These are phyloP conservation scores for Penicillium concentricum DNA, from an alignment of 2,329 filamentous ascomycete genomes.

Conservation along the genomic window DNA sequence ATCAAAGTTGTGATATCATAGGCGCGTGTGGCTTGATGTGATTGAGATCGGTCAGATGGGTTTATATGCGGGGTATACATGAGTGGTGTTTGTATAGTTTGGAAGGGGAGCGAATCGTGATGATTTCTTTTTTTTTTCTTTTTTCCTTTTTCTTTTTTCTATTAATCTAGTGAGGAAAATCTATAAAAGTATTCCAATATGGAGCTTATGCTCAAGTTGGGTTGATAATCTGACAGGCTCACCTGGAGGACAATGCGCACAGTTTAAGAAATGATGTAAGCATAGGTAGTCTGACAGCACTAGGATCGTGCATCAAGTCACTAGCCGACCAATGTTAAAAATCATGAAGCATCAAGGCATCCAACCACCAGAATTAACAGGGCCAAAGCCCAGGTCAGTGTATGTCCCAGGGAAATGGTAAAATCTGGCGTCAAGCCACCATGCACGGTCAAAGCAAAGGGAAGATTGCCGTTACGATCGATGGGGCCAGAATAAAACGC, in stretches of 20 bases:
- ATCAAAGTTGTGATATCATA: conserved; percentile 3
- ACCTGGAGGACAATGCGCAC: neutral
- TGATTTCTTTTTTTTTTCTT: neutral
- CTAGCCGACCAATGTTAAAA: conserved; percentile 10
- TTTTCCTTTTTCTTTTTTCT: neutral
- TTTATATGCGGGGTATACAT: conserved; percentile 6
- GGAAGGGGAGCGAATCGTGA: neutral
- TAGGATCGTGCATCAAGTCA: conserved; percentile 5
- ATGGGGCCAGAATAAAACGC: neutral
- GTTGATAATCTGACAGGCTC: conserved; percentile 10
- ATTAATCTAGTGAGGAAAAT: neutral
- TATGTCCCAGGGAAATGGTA: conserved; percentile 8
- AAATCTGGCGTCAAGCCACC: conserved; percentile 17
- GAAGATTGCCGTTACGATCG: conserved; percentile 4
- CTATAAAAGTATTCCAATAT: neutral
- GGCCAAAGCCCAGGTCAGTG: conserved; percentile 20
- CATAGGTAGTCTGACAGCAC: conserved; percentile 13
- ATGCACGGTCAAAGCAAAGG: conserved; percentile 11
- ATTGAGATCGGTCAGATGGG: conserved; percentile 4
- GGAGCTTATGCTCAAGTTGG: neutral
- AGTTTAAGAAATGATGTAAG: conserved; percentile 3
- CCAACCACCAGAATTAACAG: conserved; percentile 5
- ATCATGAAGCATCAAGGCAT: conserved; percentile 15
- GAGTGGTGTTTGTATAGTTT: neutral
- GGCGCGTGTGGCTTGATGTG: conserved; percentile 1